phyloP scores from a whole-genome alignment of 345 rosid genomes.

The Kernera saxatilis region DNA sequence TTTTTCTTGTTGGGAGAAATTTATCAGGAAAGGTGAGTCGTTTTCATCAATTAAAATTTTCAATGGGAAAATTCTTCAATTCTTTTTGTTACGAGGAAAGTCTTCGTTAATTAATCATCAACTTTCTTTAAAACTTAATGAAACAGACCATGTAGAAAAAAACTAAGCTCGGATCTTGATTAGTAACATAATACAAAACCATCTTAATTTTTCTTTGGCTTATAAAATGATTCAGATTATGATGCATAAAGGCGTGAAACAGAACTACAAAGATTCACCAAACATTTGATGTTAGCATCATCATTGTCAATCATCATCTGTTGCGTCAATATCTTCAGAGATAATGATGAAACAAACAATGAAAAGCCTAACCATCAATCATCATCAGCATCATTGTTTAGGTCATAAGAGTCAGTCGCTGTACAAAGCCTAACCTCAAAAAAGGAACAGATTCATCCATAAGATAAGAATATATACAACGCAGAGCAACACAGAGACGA shows the following conservation, averaged over 20 bases:
- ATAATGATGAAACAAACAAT: constrained; percentile 1
- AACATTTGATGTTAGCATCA: neutral
- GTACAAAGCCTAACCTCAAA: constrained; percentile 15
- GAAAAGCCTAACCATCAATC: neutral
- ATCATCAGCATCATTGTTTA: constrained; percentile 3
- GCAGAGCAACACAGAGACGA: constrained; percentile 4
- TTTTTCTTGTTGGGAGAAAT: neutral
- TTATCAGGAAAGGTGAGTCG: neutral
- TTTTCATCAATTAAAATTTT: neutral
- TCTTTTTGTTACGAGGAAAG: neutral
- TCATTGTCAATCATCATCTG: neutral
- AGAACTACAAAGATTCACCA: neutral
- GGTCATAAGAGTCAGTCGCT: neutral
- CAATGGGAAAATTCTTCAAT: neutral
- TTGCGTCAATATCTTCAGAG: neutral
- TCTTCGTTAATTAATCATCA: neutral
- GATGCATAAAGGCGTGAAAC: too few relatives aligned
- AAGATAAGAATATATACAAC: constrained; percentile 20
- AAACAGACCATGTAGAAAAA: neutral
- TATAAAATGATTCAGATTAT: too few relatives aligned
- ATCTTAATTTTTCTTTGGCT: too few relatives aligned
- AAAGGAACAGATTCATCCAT: neutral
- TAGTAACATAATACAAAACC: too few relatives aligned
- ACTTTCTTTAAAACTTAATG: neutral
- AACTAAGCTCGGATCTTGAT: neutral